Evolutionary conservation across 371 early-diverging fungal species (phyloP).

Genomic region (Pancytospora epiphaga): DNA sequence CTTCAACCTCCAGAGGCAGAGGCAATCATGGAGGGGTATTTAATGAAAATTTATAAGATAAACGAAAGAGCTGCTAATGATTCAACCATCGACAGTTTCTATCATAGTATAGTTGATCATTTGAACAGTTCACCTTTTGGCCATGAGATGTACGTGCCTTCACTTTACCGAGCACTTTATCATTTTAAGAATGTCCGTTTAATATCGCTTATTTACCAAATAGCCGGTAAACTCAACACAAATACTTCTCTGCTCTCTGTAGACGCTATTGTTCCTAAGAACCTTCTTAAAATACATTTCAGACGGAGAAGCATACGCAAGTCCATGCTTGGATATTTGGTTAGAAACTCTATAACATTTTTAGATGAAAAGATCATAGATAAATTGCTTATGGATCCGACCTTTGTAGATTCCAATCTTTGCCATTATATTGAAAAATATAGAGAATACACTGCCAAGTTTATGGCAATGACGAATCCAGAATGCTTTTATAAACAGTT

Average conservation of each 20-base stretch:
- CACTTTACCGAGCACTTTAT: not conserved
- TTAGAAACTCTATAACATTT: not conserved
- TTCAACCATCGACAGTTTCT: not conserved
- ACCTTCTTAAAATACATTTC: not conserved
- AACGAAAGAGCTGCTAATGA: not conserved
- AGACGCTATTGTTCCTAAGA: no score
- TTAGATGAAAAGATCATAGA: not conserved
- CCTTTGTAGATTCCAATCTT: not conserved
- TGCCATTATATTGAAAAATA: not conserved
- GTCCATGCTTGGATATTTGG: not conserved
- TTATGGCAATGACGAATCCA: not conserved
- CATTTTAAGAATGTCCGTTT: not conserved
- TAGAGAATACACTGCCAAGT: not conserved
- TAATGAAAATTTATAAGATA: not conserved
- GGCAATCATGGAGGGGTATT: slow-evolving; percentile 12
- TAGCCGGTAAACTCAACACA: not conserved
- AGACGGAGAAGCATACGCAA: not conserved
- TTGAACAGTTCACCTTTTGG: not conserved
- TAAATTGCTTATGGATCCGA: not conserved
- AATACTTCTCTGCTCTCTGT: not conserved
- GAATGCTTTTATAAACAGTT: slow-evolving; percentile 1
- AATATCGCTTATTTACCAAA: not conserved
- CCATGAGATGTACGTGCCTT: not conserved
- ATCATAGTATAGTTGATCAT: not conserved
- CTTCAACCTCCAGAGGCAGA: no score